A percentile compares a stretch with the other conserved stretches of the same genome.
Conservation (phyloP, 1,139 yeast genomes). For the Lodderomyces margitis region DNA sequence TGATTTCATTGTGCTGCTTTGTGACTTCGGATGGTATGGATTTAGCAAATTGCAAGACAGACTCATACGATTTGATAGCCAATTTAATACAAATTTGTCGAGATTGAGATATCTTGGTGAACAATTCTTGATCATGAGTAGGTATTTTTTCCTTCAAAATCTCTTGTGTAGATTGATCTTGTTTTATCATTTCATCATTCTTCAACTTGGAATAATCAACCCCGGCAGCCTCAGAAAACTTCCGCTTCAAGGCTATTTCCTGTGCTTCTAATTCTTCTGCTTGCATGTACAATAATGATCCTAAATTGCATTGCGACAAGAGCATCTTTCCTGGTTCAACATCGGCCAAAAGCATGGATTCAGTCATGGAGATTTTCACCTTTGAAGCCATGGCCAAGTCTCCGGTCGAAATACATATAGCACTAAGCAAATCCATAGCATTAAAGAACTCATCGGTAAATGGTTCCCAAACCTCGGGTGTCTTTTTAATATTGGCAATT, state of each 20-base stretch:
- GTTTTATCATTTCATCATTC: slow-evolving; percentile 7
- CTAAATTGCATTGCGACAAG: slow-evolving; percentile 68
- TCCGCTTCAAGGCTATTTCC: slow-evolving; percentile 32
- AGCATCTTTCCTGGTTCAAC: slow-evolving; percentile 64
- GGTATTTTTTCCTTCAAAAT: slow-evolving; percentile 11
- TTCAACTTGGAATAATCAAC: slow-evolving; percentile 24
- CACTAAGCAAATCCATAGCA: slow-evolving; percentile 68
- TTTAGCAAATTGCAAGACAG: slow-evolving; percentile 56
- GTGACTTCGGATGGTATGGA: slow-evolving; percentile 38
- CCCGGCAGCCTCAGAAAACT: slow-evolving; percentile 22
- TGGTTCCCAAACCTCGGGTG: slow-evolving; percentile 63
- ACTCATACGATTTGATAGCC: slow-evolving; percentile 48
- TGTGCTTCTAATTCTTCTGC: slow-evolving; percentile 64
- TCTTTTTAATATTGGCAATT: slow-evolving; percentile 25
- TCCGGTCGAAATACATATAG: slow-evolving; percentile 64
- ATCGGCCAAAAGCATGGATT: slow-evolving; percentile 73
- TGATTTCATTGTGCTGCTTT: slow-evolving; percentile 21
- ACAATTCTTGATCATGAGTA: slow-evolving; percentile 16
- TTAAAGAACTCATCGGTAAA: slow-evolving; percentile 74
- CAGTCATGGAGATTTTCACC: slow-evolving; percentile 64
- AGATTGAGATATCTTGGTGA: slow-evolving; percentile 16
- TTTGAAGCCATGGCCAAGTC: slow-evolving; percentile 63
- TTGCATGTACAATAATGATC: slow-evolving; percentile 67
- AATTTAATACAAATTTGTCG: slow-evolving; percentile 43
- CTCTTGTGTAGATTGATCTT: slow-evolving; percentile 6